These are phyloP conservation scores for Pisolithus tinctorius DNA, from an alignment of 768 basidiomycete genomes.

Conservation along the genomic window DNA sequence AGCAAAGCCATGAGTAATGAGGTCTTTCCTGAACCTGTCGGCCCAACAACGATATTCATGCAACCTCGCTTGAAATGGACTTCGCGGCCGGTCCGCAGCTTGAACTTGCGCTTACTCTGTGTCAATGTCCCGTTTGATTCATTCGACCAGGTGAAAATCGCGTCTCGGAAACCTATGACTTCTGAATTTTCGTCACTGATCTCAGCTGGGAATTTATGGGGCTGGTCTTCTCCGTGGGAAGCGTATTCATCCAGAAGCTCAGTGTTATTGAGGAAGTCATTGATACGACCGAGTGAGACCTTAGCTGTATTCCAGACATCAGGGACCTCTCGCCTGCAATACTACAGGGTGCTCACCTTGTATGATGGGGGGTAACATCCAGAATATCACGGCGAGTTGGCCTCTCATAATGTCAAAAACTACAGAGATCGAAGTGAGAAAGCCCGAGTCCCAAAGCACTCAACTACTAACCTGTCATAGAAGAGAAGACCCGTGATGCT, in stretches of 20 bases:
- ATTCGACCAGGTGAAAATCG: slow-evolving; percentile 47
- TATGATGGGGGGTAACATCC: slow-evolving; percentile 25
- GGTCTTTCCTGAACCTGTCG: slow-evolving; percentile 58
- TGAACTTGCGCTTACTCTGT: slow-evolving; percentile 35
- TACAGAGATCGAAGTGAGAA: slow-evolving; percentile 1
- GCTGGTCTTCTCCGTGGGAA: not conserved
- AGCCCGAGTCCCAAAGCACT: not conserved
- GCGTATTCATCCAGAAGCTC: slow-evolving; percentile 10
- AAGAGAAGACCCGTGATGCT: slow-evolving; percentile 34
- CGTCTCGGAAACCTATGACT: slow-evolving; percentile 46
- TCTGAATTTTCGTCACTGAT: slow-evolving; percentile 14
- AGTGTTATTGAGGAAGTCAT: slow-evolving; percentile 34
- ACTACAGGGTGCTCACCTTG: slow-evolving; percentile 10
- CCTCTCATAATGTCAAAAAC: slow-evolving; percentile 59
- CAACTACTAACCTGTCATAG: slow-evolving; percentile 23
- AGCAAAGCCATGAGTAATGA: slow-evolving; percentile 60
- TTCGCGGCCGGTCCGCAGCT: slow-evolving; percentile 45
- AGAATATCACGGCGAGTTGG: slow-evolving; percentile 35
- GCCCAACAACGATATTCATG: slow-evolving; percentile 55
- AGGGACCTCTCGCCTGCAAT: slow-evolving; percentile 7
- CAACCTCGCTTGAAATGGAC: slow-evolving; percentile 45
- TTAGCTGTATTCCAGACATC: slow-evolving; percentile 31
- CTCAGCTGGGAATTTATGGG: slow-evolving; percentile 1
- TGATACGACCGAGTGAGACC: slow-evolving; percentile 58
- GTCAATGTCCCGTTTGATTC: slow-evolving; percentile 5